Evolutionary conservation across 2,329 filamentous ascomycete genomes (phyloP), one percentile per base, ranked within the genome.

Genomic region (Penicillium paneum): DNA sequence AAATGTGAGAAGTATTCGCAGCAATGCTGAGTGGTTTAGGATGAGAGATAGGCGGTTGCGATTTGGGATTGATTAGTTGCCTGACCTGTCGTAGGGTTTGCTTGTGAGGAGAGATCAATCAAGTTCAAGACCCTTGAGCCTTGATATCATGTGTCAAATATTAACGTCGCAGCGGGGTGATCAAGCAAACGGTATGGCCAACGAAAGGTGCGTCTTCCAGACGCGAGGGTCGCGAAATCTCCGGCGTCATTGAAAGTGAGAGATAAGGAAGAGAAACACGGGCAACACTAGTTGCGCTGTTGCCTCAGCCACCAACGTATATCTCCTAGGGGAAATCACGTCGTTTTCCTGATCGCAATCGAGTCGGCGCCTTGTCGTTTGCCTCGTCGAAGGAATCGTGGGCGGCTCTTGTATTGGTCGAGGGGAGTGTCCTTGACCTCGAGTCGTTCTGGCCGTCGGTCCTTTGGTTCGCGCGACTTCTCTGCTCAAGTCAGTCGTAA

Each of bases 171-270:
- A 49, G 21, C 41, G 32, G 46, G 21, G 15, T 28, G 40, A 32
- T 24, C 24, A 49, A 36, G 48, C 54, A 55, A 49, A 52, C 57
- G 50, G 55, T 48, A 36, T 28, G 50, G 39, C 17, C 19, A 59
- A 59, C 43, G 53, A 60, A 38, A 52, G 50, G 52, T 44, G 58
- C 53, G 53, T 44, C 52, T 44, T 58, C 53, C 56, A 52, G 58
- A 54, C 58, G 56, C 59, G 52, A 52, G 26, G 49, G 26, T 36
- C 42, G 58, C 46, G 28, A 49, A 47, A 44, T 36, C 34, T 55
- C 48, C 43, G 43, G 45, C 58, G 56, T 47, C 59, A 60, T 62
- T 54, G 55, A 54, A 55, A 51, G 24, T 44, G 40, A 38, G 28
- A 36, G 15, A 19, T 26, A 26, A 8, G 2, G 12, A 31, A 42